A percentile compares a stretch with the other conserved stretches of the same genome.
Evolutionary conservation across 2,329 filamentous ascomycete genomes (phyloP).

Genomic region (Paecilomyces formosus): DNA sequence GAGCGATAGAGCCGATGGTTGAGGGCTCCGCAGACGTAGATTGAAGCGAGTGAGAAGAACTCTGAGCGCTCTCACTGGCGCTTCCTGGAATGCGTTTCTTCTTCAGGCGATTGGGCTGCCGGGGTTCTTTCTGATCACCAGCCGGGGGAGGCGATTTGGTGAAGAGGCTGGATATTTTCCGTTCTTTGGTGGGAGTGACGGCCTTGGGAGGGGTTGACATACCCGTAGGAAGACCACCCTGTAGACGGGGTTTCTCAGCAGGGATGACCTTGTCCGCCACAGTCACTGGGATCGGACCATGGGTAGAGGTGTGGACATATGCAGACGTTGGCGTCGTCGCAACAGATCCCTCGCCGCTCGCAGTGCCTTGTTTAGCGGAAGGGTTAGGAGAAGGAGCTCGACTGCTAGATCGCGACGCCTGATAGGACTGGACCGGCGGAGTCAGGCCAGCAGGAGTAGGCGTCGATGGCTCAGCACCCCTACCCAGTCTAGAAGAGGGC

Average conservation of each 20-base stretch:
- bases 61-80: conserved; percentile 79
- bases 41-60: conserved; percentile 72
- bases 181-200: conserved; percentile 56
- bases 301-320: conserved; percentile 25
- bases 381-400: conserved; percentile 14
- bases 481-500: conserved; percentile 59
- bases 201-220: conserved; percentile 25
- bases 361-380: neutral
- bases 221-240: neutral
- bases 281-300: conserved; percentile 21
- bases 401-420: conserved; percentile 22
- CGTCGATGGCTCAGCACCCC: conserved; percentile 45
- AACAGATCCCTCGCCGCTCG: conserved; percentile 4
- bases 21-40: conserved; percentile 37
- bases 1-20: conserved; percentile 24
- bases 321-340: conserved; percentile 11
- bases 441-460: conserved; percentile 33
- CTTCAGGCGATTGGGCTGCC: conserved; percentile 81
- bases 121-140: conserved; percentile 51
- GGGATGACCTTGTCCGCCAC: conserved; percentile 6
- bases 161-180: conserved; percentile 63
- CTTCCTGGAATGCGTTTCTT: conserved; percentile 77
- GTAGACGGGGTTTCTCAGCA: neutral
- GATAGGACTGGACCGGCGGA: conserved; percentile 17
- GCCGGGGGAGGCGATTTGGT: conserved; percentile 56